Evolutionary conservation across 176 grass and related monocot genomes (phyloP).

Genomic region (Chrysopogon serrulatus): DNA sequence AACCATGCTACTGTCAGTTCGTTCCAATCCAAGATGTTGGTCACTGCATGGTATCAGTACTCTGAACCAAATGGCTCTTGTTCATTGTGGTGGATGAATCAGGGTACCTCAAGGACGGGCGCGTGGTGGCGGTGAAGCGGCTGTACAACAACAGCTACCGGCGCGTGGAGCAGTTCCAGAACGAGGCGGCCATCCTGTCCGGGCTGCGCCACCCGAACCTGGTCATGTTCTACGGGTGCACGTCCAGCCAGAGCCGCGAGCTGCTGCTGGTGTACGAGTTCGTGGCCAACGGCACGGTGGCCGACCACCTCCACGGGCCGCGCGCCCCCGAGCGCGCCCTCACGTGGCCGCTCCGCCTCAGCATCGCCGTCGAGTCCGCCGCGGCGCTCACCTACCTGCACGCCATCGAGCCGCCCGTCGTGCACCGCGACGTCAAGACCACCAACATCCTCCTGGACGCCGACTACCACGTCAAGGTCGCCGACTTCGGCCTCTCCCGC

Average conservation of each 20-base stretch:
- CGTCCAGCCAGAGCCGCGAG: slow-evolving; percentile 70
- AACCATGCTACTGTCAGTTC: too few species aligned
- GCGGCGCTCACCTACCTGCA: slow-evolving; percentile 82
- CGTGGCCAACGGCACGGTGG: slow-evolving; percentile 76
- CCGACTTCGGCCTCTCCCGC: slow-evolving; percentile 89
- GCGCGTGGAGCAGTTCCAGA: slow-evolving; percentile 85
- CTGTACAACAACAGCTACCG: slow-evolving; percentile 80
- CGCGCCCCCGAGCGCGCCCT: slow-evolving; percentile 51
- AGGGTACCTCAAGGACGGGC: slow-evolving; percentile 76
- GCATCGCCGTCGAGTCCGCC: slow-evolving; percentile 77
- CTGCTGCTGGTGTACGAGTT: slow-evolving; percentile 94
- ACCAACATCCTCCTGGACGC: slow-evolving; percentile 83
- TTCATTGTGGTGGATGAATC: neutral
- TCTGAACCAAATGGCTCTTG: neutral
- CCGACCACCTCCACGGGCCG: slow-evolving; percentile 83
- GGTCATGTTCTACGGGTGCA: slow-evolving; percentile 88
- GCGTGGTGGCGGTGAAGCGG: slow-evolving; percentile 82
- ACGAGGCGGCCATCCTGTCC: slow-evolving; percentile 84
- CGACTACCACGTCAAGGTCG: slow-evolving; percentile 86
- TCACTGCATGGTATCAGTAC: neutral
- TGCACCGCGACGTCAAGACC: slow-evolving; percentile 94
- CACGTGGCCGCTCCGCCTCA: slow-evolving; percentile 72
- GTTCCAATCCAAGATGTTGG: neutral
- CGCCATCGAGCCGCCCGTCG: slow-evolving; percentile 67
- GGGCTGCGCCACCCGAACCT: slow-evolving; percentile 81